Conservation (phyloP, 768 basidiomycete genomes). For the Suillus fuscotomentosus region DNA sequence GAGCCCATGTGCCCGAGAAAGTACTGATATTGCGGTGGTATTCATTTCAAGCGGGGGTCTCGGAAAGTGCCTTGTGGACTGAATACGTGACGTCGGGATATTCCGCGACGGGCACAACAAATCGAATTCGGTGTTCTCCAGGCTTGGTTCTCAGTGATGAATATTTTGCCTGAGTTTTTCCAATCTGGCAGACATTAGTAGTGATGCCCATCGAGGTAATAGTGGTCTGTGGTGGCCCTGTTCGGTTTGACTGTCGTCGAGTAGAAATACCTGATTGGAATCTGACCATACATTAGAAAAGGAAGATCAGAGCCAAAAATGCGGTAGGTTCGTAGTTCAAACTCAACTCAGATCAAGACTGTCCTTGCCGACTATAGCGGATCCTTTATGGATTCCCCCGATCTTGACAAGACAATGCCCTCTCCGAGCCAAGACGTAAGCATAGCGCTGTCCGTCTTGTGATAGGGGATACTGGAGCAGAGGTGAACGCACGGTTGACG, state of each 20-base stretch:
- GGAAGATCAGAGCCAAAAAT: conserved; percentile 24
- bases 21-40: neutral
- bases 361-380: conserved; percentile 28
- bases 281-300: conserved; percentile 25
- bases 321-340: conserved; percentile 33
- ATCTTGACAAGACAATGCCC: neutral
- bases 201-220: too few species aligned
- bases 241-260: too few species aligned
- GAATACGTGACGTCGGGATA: conserved; percentile 16
- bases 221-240: too few species aligned
- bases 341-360: conserved; percentile 26
- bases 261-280: conserved; percentile 25
- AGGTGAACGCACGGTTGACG: neutral
- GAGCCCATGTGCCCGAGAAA: conserved; percentile 8
- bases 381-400: conserved; percentile 12
- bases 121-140: conserved; percentile 12
- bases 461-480: neutral
- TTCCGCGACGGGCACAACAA: conserved; percentile 26
- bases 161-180: conserved; percentile 1
- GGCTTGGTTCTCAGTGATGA: conserved; percentile 1
- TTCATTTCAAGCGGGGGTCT: conserved; percentile 9
- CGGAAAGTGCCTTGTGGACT: conserved; percentile 21
- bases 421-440: conserved; percentile 23
- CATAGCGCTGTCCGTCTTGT: neutral
- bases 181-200: neutral